Evolutionary conservation across 2,329 filamentous ascomycete genomes (phyloP).

Genomic region (Uncinocarpus reesii): DNA sequence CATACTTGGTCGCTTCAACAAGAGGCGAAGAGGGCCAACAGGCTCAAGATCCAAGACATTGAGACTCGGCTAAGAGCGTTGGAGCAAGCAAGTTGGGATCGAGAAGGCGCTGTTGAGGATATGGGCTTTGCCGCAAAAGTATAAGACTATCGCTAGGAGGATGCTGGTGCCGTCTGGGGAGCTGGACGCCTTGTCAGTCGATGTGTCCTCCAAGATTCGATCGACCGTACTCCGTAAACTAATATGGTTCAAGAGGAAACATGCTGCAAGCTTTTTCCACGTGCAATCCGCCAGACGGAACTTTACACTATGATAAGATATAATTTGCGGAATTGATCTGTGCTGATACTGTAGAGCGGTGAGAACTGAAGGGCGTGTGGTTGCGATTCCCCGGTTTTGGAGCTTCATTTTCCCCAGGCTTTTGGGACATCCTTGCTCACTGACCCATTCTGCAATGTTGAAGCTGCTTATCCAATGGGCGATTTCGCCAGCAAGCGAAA

Average conservation of each 20-base stretch:
- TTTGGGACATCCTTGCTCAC: neutral
- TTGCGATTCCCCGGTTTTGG: neutral
- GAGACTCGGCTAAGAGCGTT: conserved; percentile 49
- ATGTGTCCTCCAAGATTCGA: too few species aligned
- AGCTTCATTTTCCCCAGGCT: neutral
- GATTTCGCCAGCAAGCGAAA: too few species aligned
- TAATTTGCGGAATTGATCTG: too few species aligned
- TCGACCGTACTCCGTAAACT: too few species aligned
- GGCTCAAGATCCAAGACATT: conserved; percentile 46
- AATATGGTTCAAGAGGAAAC: too few species aligned
- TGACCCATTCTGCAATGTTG: too few species aligned
- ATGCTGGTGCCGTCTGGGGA: too few species aligned
- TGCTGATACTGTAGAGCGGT: too few species aligned
- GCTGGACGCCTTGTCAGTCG: neutral
- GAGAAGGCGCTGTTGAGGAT: conserved; percentile 61
- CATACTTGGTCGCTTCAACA: conserved; percentile 54
- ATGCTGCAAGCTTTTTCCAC: too few species aligned
- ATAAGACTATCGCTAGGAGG: neutral
- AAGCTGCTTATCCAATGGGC: too few species aligned
- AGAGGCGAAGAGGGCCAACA: conserved; percentile 45
- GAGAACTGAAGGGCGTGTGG: neutral
- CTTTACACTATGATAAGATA: too few species aligned
- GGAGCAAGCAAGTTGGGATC: conserved; percentile 66
- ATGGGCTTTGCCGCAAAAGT: conserved; percentile 38
- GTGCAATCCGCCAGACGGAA: too few species aligned